phyloP scores from a whole-genome alignment of 257 asterid genomes.

The Capsicum baccatum region DNA sequence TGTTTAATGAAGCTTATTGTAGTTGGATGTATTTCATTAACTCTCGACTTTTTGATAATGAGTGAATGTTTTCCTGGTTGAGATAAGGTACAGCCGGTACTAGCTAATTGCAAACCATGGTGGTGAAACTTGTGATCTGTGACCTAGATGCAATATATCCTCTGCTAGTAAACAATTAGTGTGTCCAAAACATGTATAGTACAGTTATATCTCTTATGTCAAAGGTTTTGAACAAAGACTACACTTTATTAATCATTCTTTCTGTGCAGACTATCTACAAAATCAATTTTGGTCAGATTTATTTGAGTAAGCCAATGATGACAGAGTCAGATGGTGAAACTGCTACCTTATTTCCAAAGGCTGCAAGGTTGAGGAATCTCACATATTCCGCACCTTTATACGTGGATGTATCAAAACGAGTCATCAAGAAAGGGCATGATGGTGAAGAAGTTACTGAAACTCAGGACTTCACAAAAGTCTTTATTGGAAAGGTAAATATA shows the following conservation, averaged over 20 bases:
- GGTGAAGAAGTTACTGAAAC: slow-evolving; percentile 98
- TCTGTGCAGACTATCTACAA: slow-evolving; percentile 82
- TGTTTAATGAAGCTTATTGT: neutral
- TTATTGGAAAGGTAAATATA: slow-evolving; percentile 86
- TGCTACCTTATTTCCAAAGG: slow-evolving; percentile 97
- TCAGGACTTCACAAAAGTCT: slow-evolving; percentile 95
- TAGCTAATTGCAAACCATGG: neutral
- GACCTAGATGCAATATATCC: neutral
- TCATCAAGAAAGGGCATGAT: slow-evolving; percentile 93
- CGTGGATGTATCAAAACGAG: slow-evolving; percentile 87
- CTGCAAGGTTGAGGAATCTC: slow-evolving; percentile 95
- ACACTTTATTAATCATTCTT: neutral
- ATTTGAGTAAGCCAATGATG: slow-evolving; percentile 99
- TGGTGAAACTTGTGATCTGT: slow-evolving; percentile 10
- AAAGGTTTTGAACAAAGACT: neutral
- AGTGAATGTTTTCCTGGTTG: neutral
- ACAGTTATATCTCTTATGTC: neutral
- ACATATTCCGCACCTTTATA: slow-evolving; percentile 97
- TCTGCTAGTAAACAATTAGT: neutral
- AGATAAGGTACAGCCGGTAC: neutral
- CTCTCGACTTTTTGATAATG: neutral
- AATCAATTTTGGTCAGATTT: slow-evolving; percentile 92
- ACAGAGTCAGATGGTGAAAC: slow-evolving; percentile 99
- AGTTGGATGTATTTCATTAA: neutral
- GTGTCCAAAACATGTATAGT: neutral